Percentiles rank a stretch among this genome's conserved stretches.
Evolutionary conservation across 169 alveolate genomes (phyloP).

Genomic region (Fabrea salina): DNA sequence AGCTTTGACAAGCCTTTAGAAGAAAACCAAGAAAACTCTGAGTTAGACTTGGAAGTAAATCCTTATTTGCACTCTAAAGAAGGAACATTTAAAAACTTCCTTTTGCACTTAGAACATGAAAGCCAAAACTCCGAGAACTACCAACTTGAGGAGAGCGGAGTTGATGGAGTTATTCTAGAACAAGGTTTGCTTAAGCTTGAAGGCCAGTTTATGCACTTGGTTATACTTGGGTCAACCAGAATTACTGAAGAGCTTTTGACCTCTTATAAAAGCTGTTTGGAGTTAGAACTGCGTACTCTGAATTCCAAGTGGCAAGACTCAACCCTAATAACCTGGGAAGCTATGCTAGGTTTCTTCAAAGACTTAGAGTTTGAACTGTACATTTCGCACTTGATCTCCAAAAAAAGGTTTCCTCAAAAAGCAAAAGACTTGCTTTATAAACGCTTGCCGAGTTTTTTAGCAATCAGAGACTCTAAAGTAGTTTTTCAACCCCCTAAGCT

Average conservation of each 20-base stretch:
- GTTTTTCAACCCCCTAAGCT: no score
- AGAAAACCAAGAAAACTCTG: neutral
- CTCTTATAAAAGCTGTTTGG: neutral
- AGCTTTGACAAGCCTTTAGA: neutral
- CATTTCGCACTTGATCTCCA: neutral
- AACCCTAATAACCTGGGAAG: neutral
- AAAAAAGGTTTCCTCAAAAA: neutral
- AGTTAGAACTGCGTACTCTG: neutral
- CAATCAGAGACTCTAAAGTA: neutral
- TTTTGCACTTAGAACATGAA: neutral
- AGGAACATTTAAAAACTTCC: neutral
- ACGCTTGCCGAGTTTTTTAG: neutral
- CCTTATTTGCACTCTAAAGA: neutral
- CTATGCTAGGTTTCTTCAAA: neutral
- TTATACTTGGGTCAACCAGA: neutral
- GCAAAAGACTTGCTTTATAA: slow-evolving; percentile 3
- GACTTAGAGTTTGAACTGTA: neutral
- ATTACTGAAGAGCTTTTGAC: neutral
- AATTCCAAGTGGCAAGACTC: slow-evolving; percentile 13
- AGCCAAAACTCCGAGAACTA: neutral
- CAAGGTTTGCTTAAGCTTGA: neutral
- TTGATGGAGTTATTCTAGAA: neutral
- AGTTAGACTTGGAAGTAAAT: neutral
- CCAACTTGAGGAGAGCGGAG: neutral
- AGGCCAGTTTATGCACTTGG: neutral